Evolutionary conservation across 148 eudicot species (phyloP).

Genomic region (Amaranthus palmeri): DNA sequence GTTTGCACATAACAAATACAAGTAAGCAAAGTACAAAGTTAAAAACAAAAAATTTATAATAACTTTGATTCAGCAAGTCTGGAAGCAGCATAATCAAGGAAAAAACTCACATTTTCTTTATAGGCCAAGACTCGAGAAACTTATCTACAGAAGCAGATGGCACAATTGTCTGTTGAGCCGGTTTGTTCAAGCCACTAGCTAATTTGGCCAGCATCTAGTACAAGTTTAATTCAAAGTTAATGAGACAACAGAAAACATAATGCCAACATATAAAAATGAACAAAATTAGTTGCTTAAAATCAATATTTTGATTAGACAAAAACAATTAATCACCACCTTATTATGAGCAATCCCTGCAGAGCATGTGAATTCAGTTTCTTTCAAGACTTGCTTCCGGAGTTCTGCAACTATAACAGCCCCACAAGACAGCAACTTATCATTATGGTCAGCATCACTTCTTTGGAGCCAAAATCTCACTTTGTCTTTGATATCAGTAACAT

Average conservation of each 20-base stretch:
- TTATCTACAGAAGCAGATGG: constrained; percentile 61
- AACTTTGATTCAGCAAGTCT: neutral
- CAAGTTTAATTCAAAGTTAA: constrained; percentile 11
- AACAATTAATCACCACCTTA: constrained; percentile 43
- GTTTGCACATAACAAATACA: constrained; percentile 6
- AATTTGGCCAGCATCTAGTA: constrained; percentile 87
- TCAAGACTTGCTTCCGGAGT: constrained; percentile 81
- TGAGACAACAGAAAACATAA: constrained; percentile 2
- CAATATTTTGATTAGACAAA: neutral
- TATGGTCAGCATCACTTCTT: constrained; percentile 54
- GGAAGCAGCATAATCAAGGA: neutral
- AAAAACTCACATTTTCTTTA: constrained; percentile 78
- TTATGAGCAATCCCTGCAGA: constrained; percentile 96
- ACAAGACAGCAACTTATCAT: constrained; percentile 86
- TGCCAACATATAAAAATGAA: neutral
- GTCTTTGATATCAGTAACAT: constrained; percentile 37
- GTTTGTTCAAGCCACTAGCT: constrained; percentile 95
- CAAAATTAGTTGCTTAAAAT: neutral
- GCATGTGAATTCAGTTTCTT: constrained; percentile 88
- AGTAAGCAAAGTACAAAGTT: neutral
- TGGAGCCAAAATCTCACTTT: constrained; percentile 60
- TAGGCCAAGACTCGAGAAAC: constrained; percentile 72
- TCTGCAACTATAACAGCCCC: constrained; percentile 88
- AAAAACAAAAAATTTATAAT: neutral
- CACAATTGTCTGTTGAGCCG: constrained; percentile 93